Percentiles rank a stretch among this genome's conserved stretches.
Conservation (phyloP, 176 grass and related monocot species). For the Triticum aestivum region IWGSC_CS_RefSeq_v2.1 NC_057803.1:36293922-36294421, state of each 20-base stretch:
- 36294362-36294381: slow-evolving; percentile 4
- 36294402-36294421: background rate
- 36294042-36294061: slow-evolving; percentile 5
- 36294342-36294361: slow-evolving; percentile 3
- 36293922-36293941: background rate
- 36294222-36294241: slow-evolving; percentile 47
- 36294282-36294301: slow-evolving; percentile 89
- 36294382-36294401: slow-evolving; percentile 17
- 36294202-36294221: slow-evolving; percentile 58
- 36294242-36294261: slow-evolving; percentile 90
- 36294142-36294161: slow-evolving; percentile 32
- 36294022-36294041: slow-evolving; percentile 7
- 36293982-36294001: slow-evolving; percentile 9
- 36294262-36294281: slow-evolving; percentile 95
- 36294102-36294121: background rate
- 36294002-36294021: background rate
- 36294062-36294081: slow-evolving; percentile 23
- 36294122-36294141: slow-evolving; percentile 22
- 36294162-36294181: background rate
- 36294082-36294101: slow-evolving; percentile 14
- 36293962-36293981: slow-evolving; percentile 49
- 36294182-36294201: slow-evolving; percentile 35
- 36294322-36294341: slow-evolving; percentile 36
- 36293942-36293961: background rate
- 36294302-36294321: slow-evolving; percentile 71